phyloP scores from a whole-genome alignment of 345 rosid genomes.

The Psidium friedrichsthalianum region DNA sequence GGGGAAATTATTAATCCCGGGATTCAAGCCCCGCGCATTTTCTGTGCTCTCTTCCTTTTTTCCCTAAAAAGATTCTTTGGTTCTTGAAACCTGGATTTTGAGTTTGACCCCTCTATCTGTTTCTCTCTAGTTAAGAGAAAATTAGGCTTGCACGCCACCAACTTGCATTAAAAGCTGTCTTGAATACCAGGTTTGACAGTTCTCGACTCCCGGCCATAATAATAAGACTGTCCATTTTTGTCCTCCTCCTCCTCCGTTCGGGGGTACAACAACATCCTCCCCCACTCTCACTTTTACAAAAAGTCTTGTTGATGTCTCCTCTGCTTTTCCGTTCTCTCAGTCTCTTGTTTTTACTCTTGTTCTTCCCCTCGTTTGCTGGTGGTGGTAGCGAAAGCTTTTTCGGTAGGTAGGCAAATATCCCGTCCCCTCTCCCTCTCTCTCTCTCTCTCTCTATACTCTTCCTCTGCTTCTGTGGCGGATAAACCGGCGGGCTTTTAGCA shows the following conservation, averaged over 20 bases:
- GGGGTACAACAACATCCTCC: not conserved
- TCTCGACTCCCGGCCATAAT: not conserved
- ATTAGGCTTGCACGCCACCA: not conserved
- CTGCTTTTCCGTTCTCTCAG: not conserved
- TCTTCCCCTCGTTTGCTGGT: constrained; percentile 23
- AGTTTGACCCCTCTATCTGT: not conserved
- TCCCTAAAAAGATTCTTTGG: not conserved
- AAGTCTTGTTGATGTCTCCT: not conserved
- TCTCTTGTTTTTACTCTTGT: constrained; percentile 10
- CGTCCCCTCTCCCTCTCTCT: not conserved
- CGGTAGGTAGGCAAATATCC: constrained; percentile 1
- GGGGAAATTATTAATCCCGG: not conserved
- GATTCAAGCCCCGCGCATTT: not conserved
- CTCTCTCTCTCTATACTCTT: not conserved
- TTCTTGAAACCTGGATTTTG: not conserved
- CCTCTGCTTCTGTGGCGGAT: constrained; percentile 36
- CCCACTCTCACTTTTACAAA: not conserved
- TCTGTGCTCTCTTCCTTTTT: not conserved
- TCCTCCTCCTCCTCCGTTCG: not conserved
- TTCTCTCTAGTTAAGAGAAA: not conserved
- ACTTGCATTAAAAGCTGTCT: not conserved
- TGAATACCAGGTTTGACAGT: not conserved
- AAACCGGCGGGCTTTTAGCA: constrained; percentile 31
- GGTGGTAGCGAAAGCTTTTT: constrained; percentile 30
- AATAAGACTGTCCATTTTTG: not conserved